These are phyloP conservation scores for Penicillium canariense DNA, from an alignment of 495 filamentous ascomycete genomes.

Conservation along the genomic window DNA sequence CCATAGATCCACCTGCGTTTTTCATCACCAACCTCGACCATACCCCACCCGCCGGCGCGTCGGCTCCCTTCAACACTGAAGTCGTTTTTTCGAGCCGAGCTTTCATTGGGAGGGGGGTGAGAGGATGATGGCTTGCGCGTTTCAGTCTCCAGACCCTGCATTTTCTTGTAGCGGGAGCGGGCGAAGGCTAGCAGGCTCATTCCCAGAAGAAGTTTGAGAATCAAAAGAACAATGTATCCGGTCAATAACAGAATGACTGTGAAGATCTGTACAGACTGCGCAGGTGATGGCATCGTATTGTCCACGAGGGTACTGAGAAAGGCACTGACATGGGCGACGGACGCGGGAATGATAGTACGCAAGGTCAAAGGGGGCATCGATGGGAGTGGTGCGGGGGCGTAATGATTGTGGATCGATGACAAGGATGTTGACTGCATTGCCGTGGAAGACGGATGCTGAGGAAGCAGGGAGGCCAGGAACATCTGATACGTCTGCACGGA, in stretches of 20 bases:
- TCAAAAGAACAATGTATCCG: conserved; percentile 70
- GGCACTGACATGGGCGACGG: conserved; percentile 34
- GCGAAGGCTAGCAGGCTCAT: conserved; percentile 76
- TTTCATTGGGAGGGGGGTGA: conserved; percentile 5
- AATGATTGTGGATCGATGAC: conserved; percentile 59
- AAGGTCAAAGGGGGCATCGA: conserved; percentile 38
- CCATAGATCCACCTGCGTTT: conserved; percentile 82
- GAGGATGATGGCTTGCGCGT: conserved; percentile 13
- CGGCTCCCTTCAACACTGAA: conserved; percentile 66
- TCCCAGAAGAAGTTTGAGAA: conserved; percentile 79
- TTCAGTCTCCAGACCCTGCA: conserved; percentile 69
- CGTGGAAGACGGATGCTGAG: conserved; percentile 68
- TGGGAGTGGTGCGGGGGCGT: conserved; percentile 30
- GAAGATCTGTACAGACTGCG: conserved; percentile 44
- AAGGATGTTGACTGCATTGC: conserved; percentile 62
- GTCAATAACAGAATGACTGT: conserved; percentile 79
- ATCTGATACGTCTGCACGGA: conserved; percentile 97
- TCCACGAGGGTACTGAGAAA: conserved; percentile 40
- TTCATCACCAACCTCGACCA: conserved; percentile 85
- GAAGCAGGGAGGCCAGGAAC: conserved; percentile 85
- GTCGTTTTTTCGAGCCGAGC: conserved; percentile 33
- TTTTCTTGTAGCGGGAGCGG: conserved; percentile 70
- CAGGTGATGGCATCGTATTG: conserved; percentile 46
- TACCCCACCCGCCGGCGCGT: conserved; percentile 75
- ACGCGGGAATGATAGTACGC: conserved; percentile 35